phyloP scores from a whole-genome alignment of 768 basidiomycete genomes.

The Leucosporidium scottii region DNA sequence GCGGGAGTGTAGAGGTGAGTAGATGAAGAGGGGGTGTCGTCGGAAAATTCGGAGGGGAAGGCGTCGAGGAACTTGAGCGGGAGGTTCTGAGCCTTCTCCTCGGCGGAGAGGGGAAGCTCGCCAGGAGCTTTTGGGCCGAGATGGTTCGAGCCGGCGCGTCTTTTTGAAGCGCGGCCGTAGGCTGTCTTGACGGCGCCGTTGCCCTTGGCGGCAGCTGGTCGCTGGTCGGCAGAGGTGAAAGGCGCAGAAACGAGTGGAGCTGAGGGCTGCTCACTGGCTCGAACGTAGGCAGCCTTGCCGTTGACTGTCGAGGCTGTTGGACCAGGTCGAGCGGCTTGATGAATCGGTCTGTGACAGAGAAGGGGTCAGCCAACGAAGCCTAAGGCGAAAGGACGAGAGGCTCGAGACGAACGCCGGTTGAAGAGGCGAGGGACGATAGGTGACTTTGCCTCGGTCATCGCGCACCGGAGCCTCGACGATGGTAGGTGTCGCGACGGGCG shows the following conservation, averaged over 20 bases:
- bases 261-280: background rate
- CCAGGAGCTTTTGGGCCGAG: constrained; percentile 1
- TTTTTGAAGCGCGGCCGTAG: constrained; percentile 10
- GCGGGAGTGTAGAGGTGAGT: constrained; percentile 8
- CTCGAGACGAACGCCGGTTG: background rate
- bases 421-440: constrained; percentile 7
- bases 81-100: constrained; percentile 11
- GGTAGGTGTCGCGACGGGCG: no score
- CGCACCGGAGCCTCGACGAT: background rate
- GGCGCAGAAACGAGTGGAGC: background rate
- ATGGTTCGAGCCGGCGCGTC: background rate
- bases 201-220: background rate
- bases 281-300: constrained; percentile 22
- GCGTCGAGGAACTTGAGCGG: constrained; percentile 52
- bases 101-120: constrained; percentile 12
- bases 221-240: background rate
- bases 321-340: background rate
- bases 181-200: constrained; percentile 5
- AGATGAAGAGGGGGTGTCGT: constrained; percentile 41
- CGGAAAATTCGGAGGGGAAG: constrained; percentile 53
- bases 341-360: background rate
- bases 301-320: background rate
- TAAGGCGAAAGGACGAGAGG: background rate
- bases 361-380: background rate
- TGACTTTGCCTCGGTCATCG: background rate